Percentiles rank a stretch among this genome's conserved stretches.
Evolutionary conservation across 108 stramenopile genomes (phyloP).

Genomic region (Pseudonitzschia delicatissima): DNA sequence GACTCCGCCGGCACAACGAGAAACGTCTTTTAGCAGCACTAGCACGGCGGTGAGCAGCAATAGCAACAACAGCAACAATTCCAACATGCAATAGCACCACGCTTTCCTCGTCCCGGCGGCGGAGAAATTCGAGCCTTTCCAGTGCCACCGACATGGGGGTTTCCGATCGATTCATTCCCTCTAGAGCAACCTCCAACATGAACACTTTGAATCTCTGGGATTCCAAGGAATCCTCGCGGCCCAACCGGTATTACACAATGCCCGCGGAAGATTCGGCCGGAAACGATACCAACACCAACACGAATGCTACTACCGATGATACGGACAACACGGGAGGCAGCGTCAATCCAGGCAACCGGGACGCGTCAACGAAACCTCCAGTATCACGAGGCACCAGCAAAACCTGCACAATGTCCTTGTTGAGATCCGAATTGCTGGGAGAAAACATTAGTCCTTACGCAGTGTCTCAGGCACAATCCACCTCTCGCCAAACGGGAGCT

Average conservation of each 20-base stretch:
- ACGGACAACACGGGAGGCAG: neutral
- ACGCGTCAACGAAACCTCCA: neutral
- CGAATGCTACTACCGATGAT: constrained; percentile 1
- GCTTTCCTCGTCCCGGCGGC: constrained; percentile 4
- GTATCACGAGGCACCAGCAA: too few species aligned
- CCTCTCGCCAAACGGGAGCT: constrained; percentile 8
- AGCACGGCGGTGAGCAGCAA: neutral
- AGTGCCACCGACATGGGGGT: constrained; percentile 20
- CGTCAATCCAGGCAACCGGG: constrained; percentile 10
- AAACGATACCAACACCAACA: constrained; percentile 12
- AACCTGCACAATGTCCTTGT: constrained; percentile 59
- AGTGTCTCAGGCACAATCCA: neutral
- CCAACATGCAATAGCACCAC: neutral
- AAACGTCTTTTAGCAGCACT: neutral
- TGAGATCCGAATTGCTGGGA: constrained; percentile 83
- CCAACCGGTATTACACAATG: neutral
- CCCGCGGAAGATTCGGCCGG: neutral
- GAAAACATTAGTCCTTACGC: constrained; percentile 69
- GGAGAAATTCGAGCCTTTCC: neutral
- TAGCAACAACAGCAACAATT: constrained; percentile 1
- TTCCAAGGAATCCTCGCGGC: constrained; percentile 5
- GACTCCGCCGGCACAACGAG: neutral
- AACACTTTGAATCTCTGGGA: constrained; percentile 48
- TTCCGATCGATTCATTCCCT: constrained; percentile 84
- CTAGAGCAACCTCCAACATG: constrained; percentile 62